A percentile compares a stretch with the other conserved stretches of the same genome.
Conservation (phyloP, 2,329 filamentous ascomycete genomes). For the Exophiala lecanii-corni region DNA sequence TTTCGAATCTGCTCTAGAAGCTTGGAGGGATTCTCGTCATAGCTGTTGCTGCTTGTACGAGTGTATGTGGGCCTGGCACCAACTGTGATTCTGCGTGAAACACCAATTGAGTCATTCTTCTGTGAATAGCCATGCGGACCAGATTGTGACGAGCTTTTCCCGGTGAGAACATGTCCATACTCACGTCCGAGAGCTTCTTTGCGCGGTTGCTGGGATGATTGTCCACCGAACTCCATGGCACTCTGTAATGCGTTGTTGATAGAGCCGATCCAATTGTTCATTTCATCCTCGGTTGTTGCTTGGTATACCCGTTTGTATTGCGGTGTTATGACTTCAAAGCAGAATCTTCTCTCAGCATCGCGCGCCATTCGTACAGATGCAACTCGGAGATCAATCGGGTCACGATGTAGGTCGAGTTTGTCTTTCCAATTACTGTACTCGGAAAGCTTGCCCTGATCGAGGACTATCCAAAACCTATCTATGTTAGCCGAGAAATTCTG, state of each 20-base stretch:
- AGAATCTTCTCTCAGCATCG: constrained; percentile 90
- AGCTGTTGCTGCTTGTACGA: constrained; percentile 64
- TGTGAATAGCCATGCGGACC: constrained; percentile 48
- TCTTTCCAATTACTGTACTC: constrained; percentile 99
- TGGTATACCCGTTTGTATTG: constrained; percentile 96
- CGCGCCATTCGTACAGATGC: constrained; percentile 93
- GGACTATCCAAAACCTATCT: constrained; percentile 89
- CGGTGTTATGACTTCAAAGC: constrained; percentile 97
- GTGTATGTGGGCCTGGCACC: constrained; percentile 74
- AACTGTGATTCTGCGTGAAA: constrained; percentile 82
- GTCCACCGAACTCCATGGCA: constrained; percentile 77
- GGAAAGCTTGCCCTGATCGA: constrained; percentile 92
- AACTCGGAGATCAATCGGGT: constrained; percentile 94
- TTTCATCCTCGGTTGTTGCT: constrained; percentile 94
- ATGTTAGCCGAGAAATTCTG: constrained; percentile 26
- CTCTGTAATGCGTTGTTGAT: constrained; percentile 95
- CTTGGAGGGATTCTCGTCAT: constrained; percentile 72
- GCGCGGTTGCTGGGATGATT: constrained; percentile 47
- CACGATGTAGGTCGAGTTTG: constrained; percentile 92
- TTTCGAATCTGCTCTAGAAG: constrained; percentile 82
- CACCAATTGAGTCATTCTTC: constrained; percentile 49
- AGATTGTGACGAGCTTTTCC: constrained; percentile 69
- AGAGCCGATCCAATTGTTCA: constrained; percentile 91
- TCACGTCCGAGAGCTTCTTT: constrained; percentile 67
- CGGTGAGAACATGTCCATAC: constrained; percentile 87